These are phyloP conservation scores for Ustilago crameri DNA, from an alignment of 1,284 basidiomycete genomes.

Conservation along the genomic window DNA sequence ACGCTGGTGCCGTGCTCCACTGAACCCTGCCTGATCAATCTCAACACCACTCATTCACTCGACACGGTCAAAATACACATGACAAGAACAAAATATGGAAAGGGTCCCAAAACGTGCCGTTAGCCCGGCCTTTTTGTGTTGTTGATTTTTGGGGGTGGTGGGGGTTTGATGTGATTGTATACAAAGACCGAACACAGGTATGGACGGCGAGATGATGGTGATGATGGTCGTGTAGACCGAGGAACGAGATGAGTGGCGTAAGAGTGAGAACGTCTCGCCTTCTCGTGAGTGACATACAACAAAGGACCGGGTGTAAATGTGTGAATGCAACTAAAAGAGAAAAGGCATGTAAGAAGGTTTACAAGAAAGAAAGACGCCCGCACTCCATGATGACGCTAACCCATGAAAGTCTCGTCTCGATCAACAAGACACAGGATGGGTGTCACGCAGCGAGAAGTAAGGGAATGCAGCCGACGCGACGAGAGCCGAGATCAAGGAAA, in stretches of 20 bases:
- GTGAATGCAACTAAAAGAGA: conserved; percentile 5
- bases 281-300: conserved; percentile 28
- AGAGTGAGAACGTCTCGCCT: conserved; percentile 5
- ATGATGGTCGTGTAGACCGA: conserved; percentile 4
- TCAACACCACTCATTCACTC: not conserved
- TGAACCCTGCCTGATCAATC: no score
- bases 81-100: not conserved
- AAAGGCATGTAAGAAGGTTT: conserved; percentile 9
- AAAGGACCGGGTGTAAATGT: conserved; percentile 32
- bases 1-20: no score
- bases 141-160: conserved; percentile 24
- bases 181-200: conserved; percentile 14
- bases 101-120: conserved; percentile 40
- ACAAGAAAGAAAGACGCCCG: conserved; percentile 4
- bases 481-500: conserved; percentile 2
- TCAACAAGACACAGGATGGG: conserved; percentile 9
- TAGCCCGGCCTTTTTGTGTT: conserved; percentile 44
- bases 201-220: conserved; percentile 14
- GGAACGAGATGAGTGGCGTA: not conserved
- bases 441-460: conserved; percentile 18
- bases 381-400: not conserved
- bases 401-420: conserved; percentile 7
- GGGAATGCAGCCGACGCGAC: conserved; percentile 4
- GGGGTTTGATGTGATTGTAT: conserved; percentile 21
- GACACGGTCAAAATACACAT: not conserved